These are phyloP conservation scores for Phytophthora chlamydospora DNA, from an alignment of 352 stramenopile genomes.

Conservation along the genomic window DNA sequence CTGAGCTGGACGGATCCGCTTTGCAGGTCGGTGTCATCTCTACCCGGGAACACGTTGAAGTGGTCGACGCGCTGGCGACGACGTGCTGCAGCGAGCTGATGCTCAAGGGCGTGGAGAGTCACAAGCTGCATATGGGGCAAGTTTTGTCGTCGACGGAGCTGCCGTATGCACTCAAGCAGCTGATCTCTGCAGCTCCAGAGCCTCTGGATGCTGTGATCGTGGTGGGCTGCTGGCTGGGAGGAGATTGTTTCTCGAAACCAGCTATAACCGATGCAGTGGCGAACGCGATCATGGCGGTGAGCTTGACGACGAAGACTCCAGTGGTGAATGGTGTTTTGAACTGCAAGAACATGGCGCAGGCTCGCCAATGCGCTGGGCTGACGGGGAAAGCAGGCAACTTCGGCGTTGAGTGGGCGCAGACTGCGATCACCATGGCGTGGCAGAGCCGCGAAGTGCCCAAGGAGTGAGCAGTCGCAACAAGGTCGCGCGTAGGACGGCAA, in stretches of 20 bases:
- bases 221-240: slow-evolving; percentile 1
- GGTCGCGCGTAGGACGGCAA: neutral
- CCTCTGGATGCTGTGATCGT: slow-evolving; percentile 7
- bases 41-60: slow-evolving; percentile 29
- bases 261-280: slow-evolving; percentile 1
- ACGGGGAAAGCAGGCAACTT: slow-evolving; percentile 2
- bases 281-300: neutral
- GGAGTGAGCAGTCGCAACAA: neutral
- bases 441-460: neutral
- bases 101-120: slow-evolving; percentile 35
- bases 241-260: neutral
- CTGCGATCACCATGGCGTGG: slow-evolving; percentile 91
- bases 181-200: slow-evolving; percentile 8
- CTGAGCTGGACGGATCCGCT: slow-evolving; percentile 27
- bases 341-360: slow-evolving; percentile 1
- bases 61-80: slow-evolving; percentile 35
- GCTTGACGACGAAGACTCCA: neutral
- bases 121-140: slow-evolving; percentile 36
- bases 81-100: slow-evolving; percentile 42
- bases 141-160: slow-evolving; percentile 44
- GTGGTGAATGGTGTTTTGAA: slow-evolving; percentile 6
- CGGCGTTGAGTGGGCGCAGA: slow-evolving; percentile 86
- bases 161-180: slow-evolving; percentile 37
- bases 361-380: slow-evolving; percentile 9
- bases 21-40: slow-evolving; percentile 40